phyloP scores from a whole-genome alignment of 148 eudicot genomes.

The Camellia japonica region DNA sequence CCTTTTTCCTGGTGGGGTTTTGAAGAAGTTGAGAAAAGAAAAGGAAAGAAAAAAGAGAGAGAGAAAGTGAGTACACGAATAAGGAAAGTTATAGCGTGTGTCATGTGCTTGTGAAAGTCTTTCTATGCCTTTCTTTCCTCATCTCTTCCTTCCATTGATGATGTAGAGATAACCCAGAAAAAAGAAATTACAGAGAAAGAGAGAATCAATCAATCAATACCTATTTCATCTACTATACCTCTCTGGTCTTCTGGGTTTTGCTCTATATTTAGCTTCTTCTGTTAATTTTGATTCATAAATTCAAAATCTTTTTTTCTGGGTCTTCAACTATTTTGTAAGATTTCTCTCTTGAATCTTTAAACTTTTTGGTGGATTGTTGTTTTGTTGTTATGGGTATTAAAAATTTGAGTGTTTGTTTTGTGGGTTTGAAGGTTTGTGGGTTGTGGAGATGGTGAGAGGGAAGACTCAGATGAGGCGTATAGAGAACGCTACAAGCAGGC shows the following conservation, averaged over 20 bases:
- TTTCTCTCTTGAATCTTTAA: background rate
- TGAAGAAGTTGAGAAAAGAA: conserved; percentile 6
- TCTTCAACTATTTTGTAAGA: conserved; percentile 22
- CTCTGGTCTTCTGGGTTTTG: conserved; percentile 13
- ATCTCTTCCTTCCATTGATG: background rate
- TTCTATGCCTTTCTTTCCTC: background rate
- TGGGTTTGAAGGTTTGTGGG: background rate
- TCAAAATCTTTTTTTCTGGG: background rate
- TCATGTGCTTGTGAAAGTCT: background rate
- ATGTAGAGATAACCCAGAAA: conserved; percentile 1
- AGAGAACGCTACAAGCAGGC: conserved; percentile 62
- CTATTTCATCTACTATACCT: background rate
- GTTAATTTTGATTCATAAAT: no score
- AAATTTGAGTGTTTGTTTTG: background rate
- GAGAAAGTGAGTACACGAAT: background rate
- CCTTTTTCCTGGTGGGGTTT: conserved; percentile 14
- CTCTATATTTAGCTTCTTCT: no score
- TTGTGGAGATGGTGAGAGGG: conserved; percentile 46
- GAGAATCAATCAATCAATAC: conserved; percentile 18
- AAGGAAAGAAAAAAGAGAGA: background rate
- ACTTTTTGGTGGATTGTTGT: no score
- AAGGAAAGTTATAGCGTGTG: conserved; percentile 12
- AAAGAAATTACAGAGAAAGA: background rate
- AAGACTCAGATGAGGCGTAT: conserved; percentile 62
- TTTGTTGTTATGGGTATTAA: background rate